Evolutionary conservation across 257 asterid genomes (phyloP), one percentile per base, ranked within the genome.

Genomic region (Linaria vulgaris): DNA sequence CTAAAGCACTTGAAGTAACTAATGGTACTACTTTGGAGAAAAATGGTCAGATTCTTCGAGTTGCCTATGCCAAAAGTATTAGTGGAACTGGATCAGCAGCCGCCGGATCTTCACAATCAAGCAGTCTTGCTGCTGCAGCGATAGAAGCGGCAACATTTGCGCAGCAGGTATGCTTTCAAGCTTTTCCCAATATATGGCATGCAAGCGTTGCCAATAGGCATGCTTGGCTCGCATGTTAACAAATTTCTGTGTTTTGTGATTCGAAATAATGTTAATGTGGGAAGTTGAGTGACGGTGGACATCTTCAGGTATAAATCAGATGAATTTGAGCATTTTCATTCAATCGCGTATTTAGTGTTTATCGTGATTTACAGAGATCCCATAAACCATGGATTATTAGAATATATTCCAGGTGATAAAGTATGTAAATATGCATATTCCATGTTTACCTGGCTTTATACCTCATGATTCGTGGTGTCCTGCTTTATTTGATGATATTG

Each of bases 91-190:
- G 95, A 74, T 81, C 95, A 51, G 75, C 85, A 61, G 77, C 69
- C 48, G 66, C 94, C 19, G 96, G 92, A 70, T 74, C 88, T 71
- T 83, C 95, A 63, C 96, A 92, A 74, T 86, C 99, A 25, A 92
- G 97, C 67, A 82, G 94, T 74, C 91, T 92, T 72, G 99, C 99
- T 66, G 96, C 99, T 73, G 99, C 99, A 72, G 99, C 99, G 43
- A 92, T 92, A 80, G 99, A 89, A 83, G 99, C 99, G 11, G 97
- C 99, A 70, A 78, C 99, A 20, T 92, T 92, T 82, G 91, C 99
- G 46, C 99, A 92, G 82, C 99, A 92, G 92, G 99, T 90, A 67
- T 58, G 65, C 61, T 69, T 48, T 41, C 73, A 68, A 19, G 57
- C 58, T 67, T 72, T 76, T 56, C 68, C 45, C 56, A 20, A 14